Evolutionary conservation across 306 rosid species (phyloP), one percentile per base, ranked within the genome.

Genomic region (Acacia acuminata): DNA sequence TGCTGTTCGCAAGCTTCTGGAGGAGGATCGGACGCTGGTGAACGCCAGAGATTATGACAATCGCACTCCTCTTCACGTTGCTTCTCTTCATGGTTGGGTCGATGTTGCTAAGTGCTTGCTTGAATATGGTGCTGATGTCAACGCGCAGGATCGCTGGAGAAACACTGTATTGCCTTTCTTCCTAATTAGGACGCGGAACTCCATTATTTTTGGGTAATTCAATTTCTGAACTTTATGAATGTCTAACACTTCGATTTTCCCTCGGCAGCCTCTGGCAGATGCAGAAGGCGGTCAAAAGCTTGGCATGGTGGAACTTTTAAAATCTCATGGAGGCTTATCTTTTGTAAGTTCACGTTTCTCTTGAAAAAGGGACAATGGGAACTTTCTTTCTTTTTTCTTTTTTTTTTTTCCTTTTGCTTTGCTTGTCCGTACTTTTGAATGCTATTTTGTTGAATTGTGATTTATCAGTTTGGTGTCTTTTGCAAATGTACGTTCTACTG

Each of bases 81-180:
- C 97, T 0, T 90, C 98, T 10, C 94, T 94, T 79, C 97, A 89
- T 73, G 97, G 97, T 60, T 93, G 92, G 97, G 84, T 87, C 87
- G 91, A 90, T 2, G 97, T 94, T 63, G 98, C 93, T 27, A 88
- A 89, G 36, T 90, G 92, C 85, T 80, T 94, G 80, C 78, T 94
- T 38, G 94, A 94, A 47, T 82, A 71, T 20, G 98, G 97, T 17
- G 97, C 98, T 27, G 97, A 94, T 76, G 91, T 94, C 83, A 94
- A 94, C 90, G 92, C 98, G 17, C 97, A 90, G 83, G 98, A 94
- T 88, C 98, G 97, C 36, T 94, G 97, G 98, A 91, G 89, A 88
- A 94, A 94, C 89, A 92, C 98, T 47, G 98, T 94, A 85, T 81
- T 32, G 51, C 68, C 73, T 34, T 58, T 67, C 71, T 53, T 10